Evolutionary conservation across 2,329 filamentous ascomycete species (phyloP).

Genomic region (Aspergillus sojae): DNA sequence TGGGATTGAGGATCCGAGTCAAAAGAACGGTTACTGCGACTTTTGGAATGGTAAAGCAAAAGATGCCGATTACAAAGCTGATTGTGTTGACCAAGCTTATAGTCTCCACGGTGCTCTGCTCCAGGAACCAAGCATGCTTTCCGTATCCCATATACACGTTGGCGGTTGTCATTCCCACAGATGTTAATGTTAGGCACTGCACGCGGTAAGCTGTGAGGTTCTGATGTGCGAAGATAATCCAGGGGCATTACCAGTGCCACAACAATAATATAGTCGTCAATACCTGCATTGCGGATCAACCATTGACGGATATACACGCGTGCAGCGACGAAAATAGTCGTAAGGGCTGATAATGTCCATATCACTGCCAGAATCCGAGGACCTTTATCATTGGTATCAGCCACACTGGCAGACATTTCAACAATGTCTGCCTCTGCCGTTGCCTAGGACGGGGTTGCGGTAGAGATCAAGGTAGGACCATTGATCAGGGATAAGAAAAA

Average conservation of each 20-base stretch:
- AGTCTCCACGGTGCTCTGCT: conserved; percentile 28
- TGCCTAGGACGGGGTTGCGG: neutral
- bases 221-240: neutral
- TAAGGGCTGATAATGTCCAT: conserved; percentile 35
- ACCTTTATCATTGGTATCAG: conserved; percentile 32
- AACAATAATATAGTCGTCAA: conserved; percentile 44
- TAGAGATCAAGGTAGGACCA: neutral
- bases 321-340: conserved; percentile 33
- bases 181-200: conserved; percentile 17
- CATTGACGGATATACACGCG: conserved; percentile 37
- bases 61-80: conserved; percentile 32
- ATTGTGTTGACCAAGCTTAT: conserved; percentile 30
- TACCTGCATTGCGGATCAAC: conserved; percentile 36
- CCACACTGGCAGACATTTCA: neutral
- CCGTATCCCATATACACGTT: conserved; percentile 46
- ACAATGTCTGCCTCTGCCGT: neutral
- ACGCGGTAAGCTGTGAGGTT: neutral
- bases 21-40: conserved; percentile 32
- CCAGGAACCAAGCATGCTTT: conserved; percentile 39
- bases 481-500: neutral
- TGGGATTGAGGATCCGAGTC: conserved; percentile 31
- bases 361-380: conserved; percentile 36
- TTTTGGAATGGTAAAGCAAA: conserved; percentile 34
- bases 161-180: conserved; percentile 32
- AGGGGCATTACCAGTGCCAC: conserved; percentile 32